Evolutionary conservation across 768 basidiomycete genomes (phyloP), one percentile per base, ranked within the genome.

Genomic region (Panaeolus papilionaceus): DNA sequence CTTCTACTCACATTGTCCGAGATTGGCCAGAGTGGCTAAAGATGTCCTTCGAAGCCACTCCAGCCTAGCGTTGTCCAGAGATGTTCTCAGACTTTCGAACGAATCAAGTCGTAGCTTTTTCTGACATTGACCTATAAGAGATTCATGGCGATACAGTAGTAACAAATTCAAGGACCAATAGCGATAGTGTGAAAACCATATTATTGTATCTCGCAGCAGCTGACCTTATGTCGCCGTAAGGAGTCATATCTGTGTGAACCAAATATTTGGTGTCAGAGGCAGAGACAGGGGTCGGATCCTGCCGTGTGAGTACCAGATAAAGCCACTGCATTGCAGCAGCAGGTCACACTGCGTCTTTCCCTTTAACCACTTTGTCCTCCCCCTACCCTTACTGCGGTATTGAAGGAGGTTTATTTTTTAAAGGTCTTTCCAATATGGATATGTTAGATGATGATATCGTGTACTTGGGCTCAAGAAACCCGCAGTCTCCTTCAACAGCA

Each of bases 361-460:
- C 54, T 68, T 69, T 68, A 49, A 66, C 69, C 68, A 68, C 64
- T 54, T 49, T 64, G 42, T 66, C 47, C 54, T 37, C 28, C 54
- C 54, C 54, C 54, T 58, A 51, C 49, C 49, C 26, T 47, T 58
- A 37, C 54, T 58, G 54, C 28, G 28, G 54, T 58, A 58, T 58
- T 58, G 54, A 58, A 58, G 54, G 54, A 58, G 54, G 54, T 58
- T 37, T 58, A 33, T 51, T 51, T 58, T 58, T 58, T 58, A 9
- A 6, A 33, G 9, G 54, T 58, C 12, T 33, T 58, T 58, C 16
- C 54, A 67, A 69, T 68, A 28, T 49, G 54, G 66, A 49, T 61
- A 69, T 70, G 69, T 69, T 76, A 77, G 88, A 89, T 78, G 88
- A 89, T 75, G 88, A 87, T 68, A 87, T 90, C 72, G 80, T 89